Evolutionary conservation across 305 asterid genomes (phyloP).

Genomic region (Fraxinus platypoda): DNA sequence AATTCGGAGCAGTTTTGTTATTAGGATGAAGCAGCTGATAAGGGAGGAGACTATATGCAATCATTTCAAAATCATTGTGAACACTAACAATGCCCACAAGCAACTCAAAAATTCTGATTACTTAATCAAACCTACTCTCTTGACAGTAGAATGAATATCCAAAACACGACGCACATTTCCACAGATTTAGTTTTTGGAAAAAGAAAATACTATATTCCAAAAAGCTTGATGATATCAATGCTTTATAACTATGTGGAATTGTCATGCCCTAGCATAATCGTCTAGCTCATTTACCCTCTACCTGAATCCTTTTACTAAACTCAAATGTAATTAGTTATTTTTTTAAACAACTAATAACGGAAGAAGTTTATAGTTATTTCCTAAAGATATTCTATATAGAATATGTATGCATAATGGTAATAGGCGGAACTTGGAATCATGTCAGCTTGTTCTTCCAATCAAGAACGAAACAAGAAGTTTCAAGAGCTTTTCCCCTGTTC

Average conservation of each 20-base stretch:
- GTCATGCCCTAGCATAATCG: conserved; percentile 1
- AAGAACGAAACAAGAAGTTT: neutral
- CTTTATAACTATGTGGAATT: neutral
- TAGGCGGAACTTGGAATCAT: neutral
- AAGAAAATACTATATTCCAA: neutral
- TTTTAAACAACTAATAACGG: neutral
- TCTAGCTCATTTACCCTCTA: neutral
- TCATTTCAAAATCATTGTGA: neutral
- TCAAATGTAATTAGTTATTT: neutral
- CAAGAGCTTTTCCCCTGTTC: neutral
- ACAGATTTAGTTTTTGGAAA: neutral
- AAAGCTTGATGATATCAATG: neutral
- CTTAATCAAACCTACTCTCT: neutral
- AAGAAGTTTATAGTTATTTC: neutral
- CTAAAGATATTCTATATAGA: neutral
- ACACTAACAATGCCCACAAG: neutral
- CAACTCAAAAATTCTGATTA: neutral
- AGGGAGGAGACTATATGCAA: neutral
- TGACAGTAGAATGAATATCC: neutral
- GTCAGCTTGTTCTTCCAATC: neutral
- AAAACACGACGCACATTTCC: neutral
- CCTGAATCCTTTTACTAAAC: neutral
- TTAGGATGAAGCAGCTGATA: neutral
- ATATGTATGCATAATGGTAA: neutral
- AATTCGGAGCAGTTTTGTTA: neutral